phyloP scores from a whole-genome alignment of 257 asterid genomes.

The Pogostemon cablin region DNA sequence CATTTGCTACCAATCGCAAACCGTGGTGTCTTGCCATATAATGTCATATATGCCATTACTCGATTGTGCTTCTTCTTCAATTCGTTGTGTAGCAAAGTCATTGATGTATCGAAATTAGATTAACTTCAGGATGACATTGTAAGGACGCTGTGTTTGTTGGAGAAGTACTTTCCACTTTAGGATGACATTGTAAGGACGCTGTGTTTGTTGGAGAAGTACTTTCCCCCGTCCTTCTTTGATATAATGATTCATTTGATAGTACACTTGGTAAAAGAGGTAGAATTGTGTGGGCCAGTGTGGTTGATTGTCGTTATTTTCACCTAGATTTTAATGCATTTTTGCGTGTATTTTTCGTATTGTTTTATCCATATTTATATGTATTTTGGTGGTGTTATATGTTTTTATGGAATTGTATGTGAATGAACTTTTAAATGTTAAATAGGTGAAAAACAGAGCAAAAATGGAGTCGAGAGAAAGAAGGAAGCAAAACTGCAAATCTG shows the following conservation, averaged over 20 bases:
- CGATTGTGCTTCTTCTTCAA: constrained; percentile 20
- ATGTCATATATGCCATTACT: neutral
- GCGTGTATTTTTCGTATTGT: no score
- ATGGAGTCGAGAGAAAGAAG: no score
- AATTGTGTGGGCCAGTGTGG: neutral
- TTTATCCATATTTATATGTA: no score
- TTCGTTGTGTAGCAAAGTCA: neutral
- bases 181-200: neutral
- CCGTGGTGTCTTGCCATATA: no score
- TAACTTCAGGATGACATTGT: neutral
- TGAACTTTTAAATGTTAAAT: no score
- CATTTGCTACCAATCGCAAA: no score
- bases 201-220: neutral
- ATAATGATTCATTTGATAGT: neutral
- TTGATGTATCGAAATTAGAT: neutral
- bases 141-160: neutral
- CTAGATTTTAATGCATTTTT: no score
- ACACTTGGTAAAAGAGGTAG: neutral
- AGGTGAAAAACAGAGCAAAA: no score
- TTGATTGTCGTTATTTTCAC: no score
- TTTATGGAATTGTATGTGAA: no score
- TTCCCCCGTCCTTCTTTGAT: neutral
- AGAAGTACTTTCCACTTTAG: neutral
- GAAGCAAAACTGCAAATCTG: no score
- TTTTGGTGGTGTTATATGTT: no score